Conservation (phyloP, 108 stramenopile species). For the Bacterosira constricta region DNA sequence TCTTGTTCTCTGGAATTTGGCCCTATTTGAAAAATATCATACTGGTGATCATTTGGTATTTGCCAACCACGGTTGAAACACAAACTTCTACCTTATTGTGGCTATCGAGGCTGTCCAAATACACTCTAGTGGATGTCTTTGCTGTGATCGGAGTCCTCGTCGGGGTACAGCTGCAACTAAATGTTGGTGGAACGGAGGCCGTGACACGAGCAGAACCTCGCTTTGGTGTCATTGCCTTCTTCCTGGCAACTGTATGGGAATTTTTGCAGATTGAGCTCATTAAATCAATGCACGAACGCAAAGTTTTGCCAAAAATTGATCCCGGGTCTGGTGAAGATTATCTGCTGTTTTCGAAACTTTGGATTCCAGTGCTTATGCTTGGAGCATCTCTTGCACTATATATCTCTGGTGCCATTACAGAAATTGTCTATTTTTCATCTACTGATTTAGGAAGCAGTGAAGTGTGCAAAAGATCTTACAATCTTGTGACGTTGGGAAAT, state of each 20-base stretch:
- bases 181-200: constrained; percentile 49
- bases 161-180: constrained; percentile 50
- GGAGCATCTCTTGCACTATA: constrained; percentile 26
- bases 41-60: constrained; percentile 45
- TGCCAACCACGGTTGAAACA: constrained; percentile 14
- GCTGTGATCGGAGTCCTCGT: constrained; percentile 47
- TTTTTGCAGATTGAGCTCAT: constrained; percentile 54
- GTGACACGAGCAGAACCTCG: constrained; percentile 49
- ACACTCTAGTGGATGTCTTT: constrained; percentile 57
- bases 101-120: constrained; percentile 49
- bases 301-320: neutral
- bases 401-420: constrained; percentile 31
- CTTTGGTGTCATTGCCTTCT: constrained; percentile 50
- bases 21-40: constrained; percentile 57
- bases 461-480: constrained; percentile 41
- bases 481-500: constrained; percentile 44
- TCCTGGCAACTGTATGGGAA: constrained; percentile 55
- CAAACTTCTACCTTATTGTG: constrained; percentile 36
- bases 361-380: constrained; percentile 17
- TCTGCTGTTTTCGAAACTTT: constrained; percentile 18
- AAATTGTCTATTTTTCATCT: constrained; percentile 42
- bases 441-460: constrained; percentile 19
- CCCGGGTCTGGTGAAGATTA: neutral
- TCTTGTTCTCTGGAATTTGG: constrained; percentile 54
- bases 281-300: constrained; percentile 41